A percentile compares a stretch with the other conserved stretches of the same genome.
phyloP scores from a whole-genome alignment of 176 grass and related monocot genomes.

The Musa acuminata region DNA sequence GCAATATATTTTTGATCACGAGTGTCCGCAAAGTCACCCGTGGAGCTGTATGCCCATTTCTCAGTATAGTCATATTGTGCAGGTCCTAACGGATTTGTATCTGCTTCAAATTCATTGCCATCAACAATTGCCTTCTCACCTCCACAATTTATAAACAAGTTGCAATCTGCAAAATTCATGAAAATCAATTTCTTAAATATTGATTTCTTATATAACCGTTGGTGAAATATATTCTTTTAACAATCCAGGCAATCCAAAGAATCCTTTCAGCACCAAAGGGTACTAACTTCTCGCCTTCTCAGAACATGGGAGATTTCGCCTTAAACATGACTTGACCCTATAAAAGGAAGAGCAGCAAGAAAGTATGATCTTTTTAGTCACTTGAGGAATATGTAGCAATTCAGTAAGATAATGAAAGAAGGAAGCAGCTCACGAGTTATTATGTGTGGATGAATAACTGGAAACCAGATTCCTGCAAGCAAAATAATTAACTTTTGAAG shows the following conservation, averaged over 20 bases:
- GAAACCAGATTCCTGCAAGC: conserved; percentile 13
- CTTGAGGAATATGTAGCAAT: too few relatives aligned
- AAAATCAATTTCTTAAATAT: background rate
- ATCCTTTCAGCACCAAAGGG: background rate
- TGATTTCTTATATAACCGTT: background rate
- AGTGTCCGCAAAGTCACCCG: conserved; percentile 75
- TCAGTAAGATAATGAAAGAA: too few relatives aligned
- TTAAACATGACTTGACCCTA: conserved; percentile 7
- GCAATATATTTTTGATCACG: conserved; percentile 54
- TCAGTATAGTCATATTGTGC: conserved; percentile 33
- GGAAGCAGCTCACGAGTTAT: too few relatives aligned
- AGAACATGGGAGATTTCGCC: conserved; percentile 3
- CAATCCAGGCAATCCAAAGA: background rate
- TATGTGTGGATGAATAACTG: conserved; percentile 16
- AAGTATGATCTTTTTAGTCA: too few relatives aligned
- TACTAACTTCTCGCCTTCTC: conserved; percentile 3
- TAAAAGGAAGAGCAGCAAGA: too few relatives aligned
- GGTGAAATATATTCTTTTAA: background rate
- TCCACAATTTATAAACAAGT: conserved; percentile 83
- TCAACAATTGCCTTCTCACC: conserved; percentile 37
- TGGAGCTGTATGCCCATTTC: conserved; percentile 84
- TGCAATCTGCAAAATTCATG: conserved; percentile 46
- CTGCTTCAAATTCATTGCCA: conserved; percentile 44
- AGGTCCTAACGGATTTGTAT: conserved; percentile 64
- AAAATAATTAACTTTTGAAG: background rate